phyloP scores from a whole-genome alignment of 768 basidiomycete genomes.

The Leccinum longicurvipes region DNA sequence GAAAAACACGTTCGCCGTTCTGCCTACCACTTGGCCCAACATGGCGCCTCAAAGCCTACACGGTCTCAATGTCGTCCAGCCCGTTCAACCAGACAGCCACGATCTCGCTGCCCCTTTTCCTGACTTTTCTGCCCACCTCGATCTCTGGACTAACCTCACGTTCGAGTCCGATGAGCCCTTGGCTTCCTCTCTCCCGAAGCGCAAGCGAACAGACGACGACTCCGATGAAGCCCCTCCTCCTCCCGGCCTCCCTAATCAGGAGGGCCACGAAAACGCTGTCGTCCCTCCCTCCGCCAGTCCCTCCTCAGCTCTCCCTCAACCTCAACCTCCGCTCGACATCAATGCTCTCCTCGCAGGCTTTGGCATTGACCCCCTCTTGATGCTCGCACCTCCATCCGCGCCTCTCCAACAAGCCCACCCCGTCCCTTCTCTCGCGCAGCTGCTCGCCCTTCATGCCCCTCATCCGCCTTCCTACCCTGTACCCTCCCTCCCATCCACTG shows the following conservation, averaged over 20 bases:
- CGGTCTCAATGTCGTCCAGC: slow-evolving; percentile 77
- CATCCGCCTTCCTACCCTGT: slow-evolving; percentile 25
- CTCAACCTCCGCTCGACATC: slow-evolving; percentile 45
- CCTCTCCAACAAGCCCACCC: slow-evolving; percentile 26
- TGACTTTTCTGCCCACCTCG: slow-evolving; percentile 73
- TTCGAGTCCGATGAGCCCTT: slow-evolving; percentile 75
- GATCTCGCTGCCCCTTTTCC: slow-evolving; percentile 64
- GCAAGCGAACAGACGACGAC: slow-evolving; percentile 32
- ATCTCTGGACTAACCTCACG: slow-evolving; percentile 79
- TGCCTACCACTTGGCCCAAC: neutral
- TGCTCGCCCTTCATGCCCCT: slow-evolving; percentile 58
- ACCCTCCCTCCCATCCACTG: slow-evolving; percentile 15
- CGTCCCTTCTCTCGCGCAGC: slow-evolving; percentile 64
- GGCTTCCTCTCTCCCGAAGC: slow-evolving; percentile 33
- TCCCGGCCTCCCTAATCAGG: slow-evolving; percentile 39
- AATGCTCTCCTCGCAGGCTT: slow-evolving; percentile 35
- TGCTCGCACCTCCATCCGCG: slow-evolving; percentile 25
- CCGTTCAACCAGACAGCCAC: slow-evolving; percentile 42
- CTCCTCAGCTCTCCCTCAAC: slow-evolving; percentile 26
- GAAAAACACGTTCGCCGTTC: neutral
- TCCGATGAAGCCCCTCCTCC: slow-evolving; percentile 24
- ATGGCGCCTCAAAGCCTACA: slow-evolving; percentile 68
- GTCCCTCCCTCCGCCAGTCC: slow-evolving; percentile 44
- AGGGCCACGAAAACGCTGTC: slow-evolving; percentile 54
- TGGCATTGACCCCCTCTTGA: slow-evolving; percentile 43